phyloP scores from a whole-genome alignment of 2,329 filamentous ascomycete species.

The Ampelomyces quisqualis region DNA sequence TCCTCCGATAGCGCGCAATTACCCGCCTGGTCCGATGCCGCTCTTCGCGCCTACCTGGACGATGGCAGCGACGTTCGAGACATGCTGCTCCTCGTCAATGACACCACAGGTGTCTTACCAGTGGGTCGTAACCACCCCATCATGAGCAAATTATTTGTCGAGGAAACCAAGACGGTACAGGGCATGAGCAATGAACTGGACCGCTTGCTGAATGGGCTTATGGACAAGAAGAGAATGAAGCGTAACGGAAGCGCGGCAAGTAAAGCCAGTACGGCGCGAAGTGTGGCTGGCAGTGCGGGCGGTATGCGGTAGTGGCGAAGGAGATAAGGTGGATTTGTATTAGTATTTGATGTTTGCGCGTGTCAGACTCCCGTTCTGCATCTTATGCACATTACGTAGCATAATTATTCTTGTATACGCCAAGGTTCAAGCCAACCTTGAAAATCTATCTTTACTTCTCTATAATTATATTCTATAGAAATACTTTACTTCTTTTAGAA shows the following conservation, averaged over 20 bases:
- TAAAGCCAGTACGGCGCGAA: conserved; percentile 4
- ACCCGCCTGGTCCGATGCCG: conserved; percentile 81
- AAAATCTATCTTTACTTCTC: too few relatives aligned
- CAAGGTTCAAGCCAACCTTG: too few relatives aligned
- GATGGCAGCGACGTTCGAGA: conserved; percentile 86
- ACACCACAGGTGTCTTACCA: conserved; percentile 80
- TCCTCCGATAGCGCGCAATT: conserved; percentile 53
- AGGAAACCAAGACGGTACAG: conserved; percentile 81
- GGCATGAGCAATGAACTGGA: conserved; percentile 91
- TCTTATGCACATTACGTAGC: too few relatives aligned
- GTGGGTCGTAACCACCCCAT: conserved; percentile 83
- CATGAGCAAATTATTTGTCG: conserved; percentile 75
- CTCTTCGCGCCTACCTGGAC: conserved; percentile 85
- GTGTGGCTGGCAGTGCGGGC: background rate
- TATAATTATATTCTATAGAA: too few relatives aligned
- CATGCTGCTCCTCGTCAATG: conserved; percentile 86
- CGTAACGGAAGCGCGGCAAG: conserved; percentile 13
- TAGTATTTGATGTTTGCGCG: too few relatives aligned
- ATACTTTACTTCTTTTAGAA: too few relatives aligned
- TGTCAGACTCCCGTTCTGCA: too few relatives aligned
- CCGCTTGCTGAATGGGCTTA: conserved; percentile 79
- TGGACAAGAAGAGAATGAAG: conserved; percentile 54
- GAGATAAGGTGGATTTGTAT: too few relatives aligned
- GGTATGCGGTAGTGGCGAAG: background rate
- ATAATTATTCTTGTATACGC: too few relatives aligned